These are phyloP conservation scores for Fusarium camptoceras DNA, from an alignment of 2,329 filamentous ascomycete species.

Conservation along the genomic window DNA sequence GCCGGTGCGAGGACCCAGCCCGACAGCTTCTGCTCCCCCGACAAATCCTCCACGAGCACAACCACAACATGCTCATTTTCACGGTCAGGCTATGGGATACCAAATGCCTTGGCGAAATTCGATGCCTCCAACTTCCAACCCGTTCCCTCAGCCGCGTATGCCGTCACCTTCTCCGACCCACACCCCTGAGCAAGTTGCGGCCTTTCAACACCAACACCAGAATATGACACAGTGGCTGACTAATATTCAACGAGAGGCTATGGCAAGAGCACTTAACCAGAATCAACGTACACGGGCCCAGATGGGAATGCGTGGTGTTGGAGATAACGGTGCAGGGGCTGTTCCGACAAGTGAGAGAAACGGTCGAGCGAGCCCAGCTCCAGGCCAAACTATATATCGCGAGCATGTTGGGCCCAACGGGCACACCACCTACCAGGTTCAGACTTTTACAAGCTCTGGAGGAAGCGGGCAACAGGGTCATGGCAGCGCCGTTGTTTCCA, in stretches of 20 bases:
- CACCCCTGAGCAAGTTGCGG: slow-evolving; percentile 48
- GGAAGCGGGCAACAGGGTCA: slow-evolving; percentile 25
- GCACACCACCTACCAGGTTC: slow-evolving; percentile 51
- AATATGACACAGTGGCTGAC: slow-evolving; percentile 59
- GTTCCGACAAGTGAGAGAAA: slow-evolving; percentile 43
- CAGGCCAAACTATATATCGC: slow-evolving; percentile 49
- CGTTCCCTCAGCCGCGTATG: slow-evolving; percentile 47
- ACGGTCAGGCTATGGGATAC: slow-evolving; percentile 43
- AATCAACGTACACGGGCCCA: slow-evolving; percentile 57
- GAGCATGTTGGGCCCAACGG: slow-evolving; percentile 51
- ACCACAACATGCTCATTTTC: slow-evolving; percentile 30
- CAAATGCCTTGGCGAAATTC: slow-evolving; percentile 50
- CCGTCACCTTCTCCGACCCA: slow-evolving; percentile 49
- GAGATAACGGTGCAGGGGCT: slow-evolving; percentile 47
- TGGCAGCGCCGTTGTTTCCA: slow-evolving; percentile 40
- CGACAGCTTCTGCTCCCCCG: slow-evolving; percentile 38
- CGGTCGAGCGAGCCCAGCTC: slow-evolving; percentile 50
- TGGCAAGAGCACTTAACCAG: slow-evolving; percentile 57
- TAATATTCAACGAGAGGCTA: slow-evolving; percentile 61
- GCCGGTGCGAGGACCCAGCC: slow-evolving; percentile 47
- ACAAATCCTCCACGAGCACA: slow-evolving; percentile 41
- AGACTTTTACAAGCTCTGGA: slow-evolving; percentile 49
- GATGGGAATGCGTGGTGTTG: slow-evolving; percentile 56
- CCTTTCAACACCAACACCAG: slow-evolving; percentile 56
- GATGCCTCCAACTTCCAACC: slow-evolving; percentile 44